Percentiles rank a stretch among this genome's conserved stretches.
Conservation (phyloP, 2,329 filamentous ascomycete genomes). For the Microdochium bolleyi region DNA sequence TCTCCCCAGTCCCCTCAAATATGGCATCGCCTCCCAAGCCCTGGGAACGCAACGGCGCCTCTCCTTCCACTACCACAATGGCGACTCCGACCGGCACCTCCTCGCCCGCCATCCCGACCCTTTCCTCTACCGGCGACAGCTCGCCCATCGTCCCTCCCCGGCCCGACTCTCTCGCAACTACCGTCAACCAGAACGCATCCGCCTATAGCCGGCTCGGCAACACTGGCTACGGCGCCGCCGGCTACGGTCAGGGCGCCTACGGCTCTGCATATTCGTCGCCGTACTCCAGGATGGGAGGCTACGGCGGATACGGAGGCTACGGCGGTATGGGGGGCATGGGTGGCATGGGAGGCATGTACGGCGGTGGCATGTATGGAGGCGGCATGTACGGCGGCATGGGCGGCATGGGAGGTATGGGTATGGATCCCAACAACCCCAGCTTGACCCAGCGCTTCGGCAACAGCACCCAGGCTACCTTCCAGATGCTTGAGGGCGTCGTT, state of each 20-base stretch:
- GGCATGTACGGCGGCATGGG: constrained; percentile 24
- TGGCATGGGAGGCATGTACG: constrained; percentile 28
- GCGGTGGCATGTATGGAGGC: constrained; percentile 26
- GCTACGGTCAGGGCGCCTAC: neutral
- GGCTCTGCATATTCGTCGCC: constrained; percentile 39
- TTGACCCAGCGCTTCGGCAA: constrained; percentile 93
- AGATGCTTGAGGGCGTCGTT: constrained; percentile 96
- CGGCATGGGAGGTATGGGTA: constrained; percentile 34
- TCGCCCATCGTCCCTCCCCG: constrained; percentile 71
- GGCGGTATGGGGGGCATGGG: constrained; percentile 26
- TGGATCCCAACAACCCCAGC: constrained; percentile 79
- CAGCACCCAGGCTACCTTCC: constrained; percentile 92
- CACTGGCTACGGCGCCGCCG: constrained; percentile 31
- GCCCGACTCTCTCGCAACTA: constrained; percentile 66
- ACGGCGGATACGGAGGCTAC: constrained; percentile 29
- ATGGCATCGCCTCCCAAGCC: constrained; percentile 90
- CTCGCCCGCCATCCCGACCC: constrained; percentile 29
- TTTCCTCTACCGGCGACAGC: constrained; percentile 29
- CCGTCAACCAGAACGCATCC: constrained; percentile 83
- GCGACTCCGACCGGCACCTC: constrained; percentile 32
- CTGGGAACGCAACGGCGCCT: constrained; percentile 77
- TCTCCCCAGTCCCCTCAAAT: constrained; percentile 1
- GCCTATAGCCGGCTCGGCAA: constrained; percentile 61
- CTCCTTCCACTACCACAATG: constrained; percentile 27
- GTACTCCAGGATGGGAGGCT: constrained; percentile 32